Conservation (phyloP, 1,284 basidiomycete genomes). For the Pyrrhoderma noxium region DNA sequence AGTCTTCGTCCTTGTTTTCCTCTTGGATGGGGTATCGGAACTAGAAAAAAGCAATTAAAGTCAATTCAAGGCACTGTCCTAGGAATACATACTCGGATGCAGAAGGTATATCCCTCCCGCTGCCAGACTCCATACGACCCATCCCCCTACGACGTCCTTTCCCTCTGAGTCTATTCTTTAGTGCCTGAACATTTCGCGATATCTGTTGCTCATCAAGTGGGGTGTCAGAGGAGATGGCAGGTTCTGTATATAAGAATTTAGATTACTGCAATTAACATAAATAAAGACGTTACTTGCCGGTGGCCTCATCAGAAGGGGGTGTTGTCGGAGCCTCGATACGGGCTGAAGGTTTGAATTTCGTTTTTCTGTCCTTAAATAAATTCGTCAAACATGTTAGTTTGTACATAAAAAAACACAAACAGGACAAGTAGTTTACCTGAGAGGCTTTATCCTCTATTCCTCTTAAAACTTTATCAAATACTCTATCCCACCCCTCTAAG, state of each 20-base stretch:
- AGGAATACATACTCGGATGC: constrained; percentile 52
- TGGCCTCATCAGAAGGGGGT: constrained; percentile 54
- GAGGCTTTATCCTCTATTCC: constrained; percentile 71
- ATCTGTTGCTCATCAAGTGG: constrained; percentile 84
- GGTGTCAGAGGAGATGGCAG: constrained; percentile 47
- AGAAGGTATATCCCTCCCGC: constrained; percentile 53
- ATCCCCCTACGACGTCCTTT: constrained; percentile 51
- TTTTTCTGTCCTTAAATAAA: constrained; percentile 57
- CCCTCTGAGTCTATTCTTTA: constrained; percentile 77
- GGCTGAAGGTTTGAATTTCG: constrained; percentile 42
- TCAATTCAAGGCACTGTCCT: constrained; percentile 19
- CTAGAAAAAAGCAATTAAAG: constrained; percentile 29
- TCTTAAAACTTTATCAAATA: constrained; percentile 74
- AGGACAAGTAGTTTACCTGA: constrained; percentile 36
- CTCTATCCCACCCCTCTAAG: constrained; percentile 75
- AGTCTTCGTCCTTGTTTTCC: constrained; percentile 59
- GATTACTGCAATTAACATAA: not conserved
- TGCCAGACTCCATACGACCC: constrained; percentile 44
- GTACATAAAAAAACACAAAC: constrained; percentile 8
- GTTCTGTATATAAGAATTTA: constrained; percentile 29
- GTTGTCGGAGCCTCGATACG: constrained; percentile 34
- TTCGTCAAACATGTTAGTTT: not conserved
- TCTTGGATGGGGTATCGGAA: constrained; percentile 53
- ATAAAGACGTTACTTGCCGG: constrained; percentile 19
- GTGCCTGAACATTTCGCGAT: constrained; percentile 83